Base-by-base conservation (phyloP, 2,329 filamentous ascomycete genomes). In the Penicillium sp. region DNA sequence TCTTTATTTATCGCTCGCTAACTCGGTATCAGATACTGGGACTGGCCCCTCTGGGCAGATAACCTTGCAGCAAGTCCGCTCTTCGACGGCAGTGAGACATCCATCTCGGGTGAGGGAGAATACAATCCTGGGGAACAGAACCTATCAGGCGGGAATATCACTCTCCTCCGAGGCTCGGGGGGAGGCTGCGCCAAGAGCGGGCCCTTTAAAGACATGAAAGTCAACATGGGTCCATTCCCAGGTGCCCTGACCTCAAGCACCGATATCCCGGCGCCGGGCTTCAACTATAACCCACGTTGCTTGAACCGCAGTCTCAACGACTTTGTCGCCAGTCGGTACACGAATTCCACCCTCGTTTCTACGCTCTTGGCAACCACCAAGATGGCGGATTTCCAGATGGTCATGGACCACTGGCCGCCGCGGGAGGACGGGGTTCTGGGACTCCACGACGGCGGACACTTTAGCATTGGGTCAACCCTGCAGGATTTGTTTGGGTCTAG, bases 381-480 rank as follows among this genome's bases (percentile, higher is more conserved):
- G 44, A 66, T 70, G 41, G 50, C 58, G 9, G 55, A 58, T n/a
- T 74, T 74, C 55, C 59, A 64, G 23, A 66, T 62, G 3, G 52
- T 49, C 10, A 64, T 74, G 58, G 70, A 74, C 45, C 66, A 67
- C 46, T 70, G 57, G 57, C 57, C 58, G 3, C 43, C 55, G n/a
- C 46, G 44, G 10, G 46, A 50, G 7, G 66, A 43, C 50, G 39
- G 61, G 33, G 46, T 66, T 2, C 61, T 67, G 15, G 72, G 71
- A n/a, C 66, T 74, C 1, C 75, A 78, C 46, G 71, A 69, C 4
- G 73, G 61, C 1, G 74, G 74, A 3, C 75, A 78, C 58, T 75
- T 72, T 58, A 70, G 71, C 20, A 63, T 73, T 37, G 72, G 69
- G 4, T 71, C 70, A 3, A 72, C 75, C 24, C 62, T 69, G 1